Evolutionary conservation across 352 stramenopile species (phyloP).

Genomic region (Phytophthora rubi): DNA sequence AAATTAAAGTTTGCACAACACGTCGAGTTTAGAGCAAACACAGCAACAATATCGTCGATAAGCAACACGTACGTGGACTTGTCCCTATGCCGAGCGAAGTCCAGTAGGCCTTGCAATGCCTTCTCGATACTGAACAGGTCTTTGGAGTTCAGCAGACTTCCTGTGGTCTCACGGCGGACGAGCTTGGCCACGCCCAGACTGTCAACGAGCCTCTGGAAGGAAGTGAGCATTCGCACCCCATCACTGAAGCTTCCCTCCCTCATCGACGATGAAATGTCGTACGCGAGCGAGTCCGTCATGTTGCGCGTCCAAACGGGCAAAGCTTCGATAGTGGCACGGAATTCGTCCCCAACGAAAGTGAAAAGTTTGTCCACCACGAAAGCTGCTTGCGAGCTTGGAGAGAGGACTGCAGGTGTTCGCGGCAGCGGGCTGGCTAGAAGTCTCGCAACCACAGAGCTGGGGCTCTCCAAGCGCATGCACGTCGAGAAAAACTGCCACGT

Average conservation of each 20-base stretch:
- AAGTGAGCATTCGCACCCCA: constrained; percentile 59
- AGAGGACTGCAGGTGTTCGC: constrained; percentile 38
- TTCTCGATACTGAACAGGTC: constrained; percentile 71
- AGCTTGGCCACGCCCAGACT: constrained; percentile 56
- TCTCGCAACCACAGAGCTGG: constrained; percentile 49
- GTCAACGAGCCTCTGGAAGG: constrained; percentile 68
- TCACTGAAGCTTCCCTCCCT: constrained; percentile 53
- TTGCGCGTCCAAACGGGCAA: constrained; percentile 68
- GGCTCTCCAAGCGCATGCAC: constrained; percentile 81
- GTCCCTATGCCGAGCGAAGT: constrained; percentile 71
- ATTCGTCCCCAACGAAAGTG: constrained; percentile 55
- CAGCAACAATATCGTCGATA: background rate
- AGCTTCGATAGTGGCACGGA: constrained; percentile 39
- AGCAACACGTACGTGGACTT: constrained; percentile 52
- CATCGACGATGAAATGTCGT: constrained; percentile 59
- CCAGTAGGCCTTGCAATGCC: constrained; percentile 56
- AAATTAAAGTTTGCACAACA: background rate
- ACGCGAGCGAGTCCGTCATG: constrained; percentile 55
- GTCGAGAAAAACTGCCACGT: constrained; percentile 87
- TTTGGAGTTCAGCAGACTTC: constrained; percentile 61
- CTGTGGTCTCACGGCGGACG: constrained; percentile 61
- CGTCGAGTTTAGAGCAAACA: background rate
- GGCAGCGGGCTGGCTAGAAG: constrained; percentile 30
- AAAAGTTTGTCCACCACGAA: constrained; percentile 65
- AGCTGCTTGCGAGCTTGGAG: constrained; percentile 55